Conservation (phyloP, 2,329 filamentous ascomycete species). For the Pyricularia pennisetigena region DNA sequence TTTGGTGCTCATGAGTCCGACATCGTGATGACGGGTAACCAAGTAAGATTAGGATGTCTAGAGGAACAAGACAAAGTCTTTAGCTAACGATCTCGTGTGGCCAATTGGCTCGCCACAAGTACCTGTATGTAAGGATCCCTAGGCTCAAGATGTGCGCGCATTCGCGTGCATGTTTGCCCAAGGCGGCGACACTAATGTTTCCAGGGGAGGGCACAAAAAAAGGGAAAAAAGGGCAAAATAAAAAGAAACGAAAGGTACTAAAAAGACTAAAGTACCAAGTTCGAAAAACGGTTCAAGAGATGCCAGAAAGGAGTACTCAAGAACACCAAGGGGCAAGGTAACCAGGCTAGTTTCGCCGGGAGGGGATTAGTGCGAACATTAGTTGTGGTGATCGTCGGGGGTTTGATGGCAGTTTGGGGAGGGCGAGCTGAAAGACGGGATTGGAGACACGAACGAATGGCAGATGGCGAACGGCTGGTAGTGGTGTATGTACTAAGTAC, state of each 20-base stretch:
- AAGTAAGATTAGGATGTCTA: neutral
- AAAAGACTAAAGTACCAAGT: neutral
- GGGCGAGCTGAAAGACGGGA: neutral
- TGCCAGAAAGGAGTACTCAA: neutral
- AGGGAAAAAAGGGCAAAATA: neutral
- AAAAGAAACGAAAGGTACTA: neutral
- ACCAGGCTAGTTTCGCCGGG: neutral
- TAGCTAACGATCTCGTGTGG: neutral
- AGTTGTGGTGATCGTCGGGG: neutral
- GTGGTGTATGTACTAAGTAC: neutral
- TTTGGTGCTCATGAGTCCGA: constrained; percentile 1
- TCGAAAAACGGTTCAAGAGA: neutral
- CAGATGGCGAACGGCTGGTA: neutral
- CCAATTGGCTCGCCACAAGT: neutral
- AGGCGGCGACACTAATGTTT: neutral
- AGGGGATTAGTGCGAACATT: neutral
- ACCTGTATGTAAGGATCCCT: neutral
- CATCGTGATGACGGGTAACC: neutral
- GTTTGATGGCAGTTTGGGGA: neutral
- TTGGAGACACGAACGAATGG: neutral
- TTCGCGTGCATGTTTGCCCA: neutral
- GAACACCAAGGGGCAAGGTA: neutral
- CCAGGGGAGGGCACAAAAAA: neutral
- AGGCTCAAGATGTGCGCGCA: neutral
- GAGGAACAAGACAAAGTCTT: neutral